phyloP scores from a whole-genome alignment of 1,139 yeast species.

The Petasospora fabianii region DNA sequence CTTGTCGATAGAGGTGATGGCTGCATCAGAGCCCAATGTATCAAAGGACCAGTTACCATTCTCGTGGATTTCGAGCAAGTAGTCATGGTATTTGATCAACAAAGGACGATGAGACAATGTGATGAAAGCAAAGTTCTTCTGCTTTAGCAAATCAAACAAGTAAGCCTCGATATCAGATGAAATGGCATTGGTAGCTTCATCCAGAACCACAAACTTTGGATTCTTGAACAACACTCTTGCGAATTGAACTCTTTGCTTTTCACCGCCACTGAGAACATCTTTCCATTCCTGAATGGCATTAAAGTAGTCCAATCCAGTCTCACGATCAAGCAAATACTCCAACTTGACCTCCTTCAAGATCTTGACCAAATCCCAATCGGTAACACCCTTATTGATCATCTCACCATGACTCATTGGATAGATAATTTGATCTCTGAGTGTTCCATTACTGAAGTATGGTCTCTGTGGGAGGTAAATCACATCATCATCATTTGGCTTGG shows the following conservation, averaged over 20 bases:
- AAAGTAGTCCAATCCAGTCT: slow-evolving; percentile 34
- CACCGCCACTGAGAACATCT: slow-evolving; percentile 92
- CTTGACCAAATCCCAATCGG: slow-evolving; percentile 65
- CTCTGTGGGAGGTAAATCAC: slow-evolving; percentile 78
- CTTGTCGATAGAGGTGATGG: slow-evolving; percentile 56
- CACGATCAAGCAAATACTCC: slow-evolving; percentile 64
- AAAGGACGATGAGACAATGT: slow-evolving; percentile 87
- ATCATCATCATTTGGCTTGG: slow-evolving; percentile 73
- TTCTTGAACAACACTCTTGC: slow-evolving; percentile 81
- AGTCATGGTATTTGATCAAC: slow-evolving; percentile 80
- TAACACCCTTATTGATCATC: slow-evolving; percentile 68
- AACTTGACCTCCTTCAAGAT: slow-evolving; percentile 74
- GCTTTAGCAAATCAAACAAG: slow-evolving; percentile 71
- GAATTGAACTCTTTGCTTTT: slow-evolving; percentile 86
- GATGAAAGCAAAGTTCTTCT: slow-evolving; percentile 69
- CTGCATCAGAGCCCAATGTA: slow-evolving; percentile 54
- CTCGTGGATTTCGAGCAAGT: slow-evolving; percentile 60
- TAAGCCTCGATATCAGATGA: slow-evolving; percentile 89
- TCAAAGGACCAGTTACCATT: slow-evolving; percentile 49
- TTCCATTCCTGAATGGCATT: slow-evolving; percentile 71
- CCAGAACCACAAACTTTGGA: slow-evolving; percentile 81
- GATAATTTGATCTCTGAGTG: slow-evolving; percentile 81
- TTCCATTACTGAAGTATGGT: slow-evolving; percentile 74
- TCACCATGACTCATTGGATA: slow-evolving; percentile 80
- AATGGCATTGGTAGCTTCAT: slow-evolving; percentile 92